phyloP scores from a whole-genome alignment of 2,329 filamentous ascomycete species.

The Celoporthe dispersa region DNA sequence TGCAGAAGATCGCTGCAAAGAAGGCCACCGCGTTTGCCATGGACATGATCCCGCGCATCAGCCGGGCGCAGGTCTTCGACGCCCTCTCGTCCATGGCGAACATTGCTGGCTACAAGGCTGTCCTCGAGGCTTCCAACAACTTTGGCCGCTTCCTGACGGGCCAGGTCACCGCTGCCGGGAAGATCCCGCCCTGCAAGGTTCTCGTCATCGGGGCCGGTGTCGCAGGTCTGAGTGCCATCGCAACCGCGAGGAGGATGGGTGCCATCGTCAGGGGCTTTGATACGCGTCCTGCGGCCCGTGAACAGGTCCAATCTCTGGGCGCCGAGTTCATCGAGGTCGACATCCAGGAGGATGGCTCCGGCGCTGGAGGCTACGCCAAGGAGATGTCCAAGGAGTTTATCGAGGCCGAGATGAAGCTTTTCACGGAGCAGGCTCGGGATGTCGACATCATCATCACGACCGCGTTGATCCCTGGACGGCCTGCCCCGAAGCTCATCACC shows the following conservation, averaged over 20 bases:
- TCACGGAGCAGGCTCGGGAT: constrained; percentile 83
- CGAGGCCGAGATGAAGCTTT: constrained; percentile 90
- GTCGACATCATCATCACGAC: constrained; percentile 94
- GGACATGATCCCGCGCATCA: constrained; percentile 92
- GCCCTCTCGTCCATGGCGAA: constrained; percentile 93
- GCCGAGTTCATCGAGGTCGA: constrained; percentile 90
- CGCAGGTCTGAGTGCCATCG: constrained; percentile 85
- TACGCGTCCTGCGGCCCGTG: constrained; percentile 82
- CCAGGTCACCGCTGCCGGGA: constrained; percentile 86
- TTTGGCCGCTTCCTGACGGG: constrained; percentile 89
- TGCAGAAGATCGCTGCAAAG: constrained; percentile 71
- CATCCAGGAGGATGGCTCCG: constrained; percentile 81
- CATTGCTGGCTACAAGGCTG: constrained; percentile 91
- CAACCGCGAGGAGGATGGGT: constrained; percentile 81
- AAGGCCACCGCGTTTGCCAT: constrained; percentile 83
- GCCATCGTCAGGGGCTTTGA: constrained; percentile 91
- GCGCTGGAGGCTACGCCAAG: constrained; percentile 86
- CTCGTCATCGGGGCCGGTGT: constrained; percentile 90
- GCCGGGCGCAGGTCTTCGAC: constrained; percentile 85
- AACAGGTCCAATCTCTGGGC: constrained; percentile 88
- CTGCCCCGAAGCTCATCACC: constrained; percentile 82
- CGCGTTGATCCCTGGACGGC: constrained; percentile 84
- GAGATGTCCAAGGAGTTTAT: constrained; percentile 95
- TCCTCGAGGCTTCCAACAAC: constrained; percentile 85
- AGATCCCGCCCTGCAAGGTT: constrained; percentile 90